phyloP scores from a whole-genome alignment of 768 basidiomycete genomes.

The Arthromyces matolae region DNA sequence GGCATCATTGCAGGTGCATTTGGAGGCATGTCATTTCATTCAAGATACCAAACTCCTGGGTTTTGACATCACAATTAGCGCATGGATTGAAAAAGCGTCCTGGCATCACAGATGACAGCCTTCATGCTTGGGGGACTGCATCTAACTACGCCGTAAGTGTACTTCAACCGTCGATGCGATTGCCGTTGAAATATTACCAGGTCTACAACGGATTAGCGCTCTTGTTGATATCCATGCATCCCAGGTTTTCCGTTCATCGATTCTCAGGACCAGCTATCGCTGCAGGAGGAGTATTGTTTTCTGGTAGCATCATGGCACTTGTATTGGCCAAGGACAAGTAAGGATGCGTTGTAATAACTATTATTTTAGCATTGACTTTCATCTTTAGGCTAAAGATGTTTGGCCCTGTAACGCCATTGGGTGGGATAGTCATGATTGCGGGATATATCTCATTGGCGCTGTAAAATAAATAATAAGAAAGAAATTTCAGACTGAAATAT shows the following conservation, averaged over 20 bases:
- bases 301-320: constrained; percentile 56
- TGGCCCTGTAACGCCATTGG: constrained; percentile 67
- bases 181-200: constrained; percentile 28
- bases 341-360: too few species aligned
- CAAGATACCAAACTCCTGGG: too few species aligned
- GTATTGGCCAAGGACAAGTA: constrained; percentile 47
- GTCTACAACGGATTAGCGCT: constrained; percentile 68
- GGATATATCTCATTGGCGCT: constrained; percentile 56
- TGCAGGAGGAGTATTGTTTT: constrained; percentile 55
- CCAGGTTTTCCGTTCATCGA: constrained; percentile 50
- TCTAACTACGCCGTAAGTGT: constrained; percentile 54
- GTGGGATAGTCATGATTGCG: constrained; percentile 60
- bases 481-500: constrained; percentile 8
- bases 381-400: constrained; percentile 47
- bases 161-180: neutral
- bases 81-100: constrained; percentile 52
- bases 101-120: constrained; percentile 46
- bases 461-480: constrained; percentile 20
- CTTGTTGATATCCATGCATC: constrained; percentile 60
- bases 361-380: too few species aligned
- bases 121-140: constrained; percentile 62
- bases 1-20: constrained; percentile 66
- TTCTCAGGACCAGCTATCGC: constrained; percentile 70
- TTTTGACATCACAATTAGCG: constrained; percentile 24
- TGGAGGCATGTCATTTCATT: constrained; percentile 48